Evolutionary conservation across 2,329 filamentous ascomycete species (phyloP).

Genomic region (Ophiostoma piceae): DNA sequence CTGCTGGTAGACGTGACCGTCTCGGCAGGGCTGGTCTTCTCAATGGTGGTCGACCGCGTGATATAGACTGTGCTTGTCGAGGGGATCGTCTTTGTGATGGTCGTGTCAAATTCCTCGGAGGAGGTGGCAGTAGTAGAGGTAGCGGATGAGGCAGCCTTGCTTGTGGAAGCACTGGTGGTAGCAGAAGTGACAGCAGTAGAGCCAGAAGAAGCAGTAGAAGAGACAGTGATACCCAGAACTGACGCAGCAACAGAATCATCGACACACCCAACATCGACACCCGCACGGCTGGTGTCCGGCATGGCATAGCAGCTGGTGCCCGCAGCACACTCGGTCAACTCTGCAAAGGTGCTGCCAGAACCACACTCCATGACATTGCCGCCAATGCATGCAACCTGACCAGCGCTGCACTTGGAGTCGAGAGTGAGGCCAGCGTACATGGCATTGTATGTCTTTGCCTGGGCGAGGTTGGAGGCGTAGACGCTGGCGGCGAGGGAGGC

Average conservation of each 20-base stretch:
- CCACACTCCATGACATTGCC: slow-evolving; percentile 47
- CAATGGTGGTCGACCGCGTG: slow-evolving; percentile 7
- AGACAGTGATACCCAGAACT: slow-evolving; percentile 37
- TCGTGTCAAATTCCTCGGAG: slow-evolving; percentile 8
- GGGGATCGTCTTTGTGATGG: slow-evolving; percentile 18
- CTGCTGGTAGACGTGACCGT: neutral
- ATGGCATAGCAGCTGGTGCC: slow-evolving; percentile 47
- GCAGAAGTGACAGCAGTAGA: neutral
- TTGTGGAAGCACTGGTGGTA: neutral
- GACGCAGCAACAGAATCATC: slow-evolving; percentile 38
- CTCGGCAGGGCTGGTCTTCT: neutral
- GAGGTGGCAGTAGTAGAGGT: neutral
- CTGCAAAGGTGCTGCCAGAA: slow-evolving; percentile 35
- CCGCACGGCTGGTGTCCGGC: slow-evolving; percentile 46
- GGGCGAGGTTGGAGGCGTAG: slow-evolving; percentile 43
- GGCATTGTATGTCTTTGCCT: slow-evolving; percentile 44
- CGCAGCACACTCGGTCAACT: slow-evolving; percentile 35
- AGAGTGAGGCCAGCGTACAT: slow-evolving; percentile 43
- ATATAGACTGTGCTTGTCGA: slow-evolving; percentile 17
- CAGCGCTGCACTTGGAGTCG: slow-evolving; percentile 42
- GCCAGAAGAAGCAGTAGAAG: neutral
- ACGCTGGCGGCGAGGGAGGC: slow-evolving; percentile 39
- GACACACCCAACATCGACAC: slow-evolving; percentile 47
- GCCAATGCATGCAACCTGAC: slow-evolving; percentile 50
- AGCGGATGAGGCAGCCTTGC: neutral